Evolutionary conservation across 1,139 yeast species (phyloP).

Genomic region (Hyphopichia fennica): DNA sequence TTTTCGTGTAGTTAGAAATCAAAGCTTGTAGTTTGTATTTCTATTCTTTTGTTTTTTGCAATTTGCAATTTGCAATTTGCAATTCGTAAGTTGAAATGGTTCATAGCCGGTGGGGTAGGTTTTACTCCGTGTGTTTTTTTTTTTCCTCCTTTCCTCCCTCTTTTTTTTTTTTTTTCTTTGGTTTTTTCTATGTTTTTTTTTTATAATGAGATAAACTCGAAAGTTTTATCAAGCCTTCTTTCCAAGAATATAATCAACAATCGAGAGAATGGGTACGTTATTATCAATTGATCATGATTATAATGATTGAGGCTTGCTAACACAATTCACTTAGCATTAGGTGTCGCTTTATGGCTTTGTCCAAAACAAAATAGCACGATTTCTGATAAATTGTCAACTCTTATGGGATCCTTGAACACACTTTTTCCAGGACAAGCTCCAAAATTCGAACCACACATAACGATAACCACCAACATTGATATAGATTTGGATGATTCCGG

Average conservation of each 20-base stretch:
- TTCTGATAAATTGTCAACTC: conserved; percentile 56
- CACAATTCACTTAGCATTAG: conserved; percentile 24
- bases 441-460: conserved; percentile 72
- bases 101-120: no score
- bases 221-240: no score
- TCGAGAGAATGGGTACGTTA: conserved; percentile 21
- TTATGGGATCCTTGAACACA: conserved; percentile 66
- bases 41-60: no score
- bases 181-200: no score
- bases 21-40: no score
- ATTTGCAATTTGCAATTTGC: no score
- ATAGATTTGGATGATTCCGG: conserved; percentile 37
- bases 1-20: no score
- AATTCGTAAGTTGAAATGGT: no score
- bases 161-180: background rate
- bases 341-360: conserved; percentile 74
- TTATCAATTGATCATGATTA: background rate
- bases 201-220: no score
- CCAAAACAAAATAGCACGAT: conserved; percentile 59
- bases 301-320: conserved; percentile 1
- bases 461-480: conserved; percentile 62
- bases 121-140: no score
- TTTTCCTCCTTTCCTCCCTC: background rate
- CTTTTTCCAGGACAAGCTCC: conserved; percentile 70
- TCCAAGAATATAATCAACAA: background rate